Base-by-base conservation (phyloP, 176 grass and related monocot genomes). In the Carex myosuroides region DNA sequence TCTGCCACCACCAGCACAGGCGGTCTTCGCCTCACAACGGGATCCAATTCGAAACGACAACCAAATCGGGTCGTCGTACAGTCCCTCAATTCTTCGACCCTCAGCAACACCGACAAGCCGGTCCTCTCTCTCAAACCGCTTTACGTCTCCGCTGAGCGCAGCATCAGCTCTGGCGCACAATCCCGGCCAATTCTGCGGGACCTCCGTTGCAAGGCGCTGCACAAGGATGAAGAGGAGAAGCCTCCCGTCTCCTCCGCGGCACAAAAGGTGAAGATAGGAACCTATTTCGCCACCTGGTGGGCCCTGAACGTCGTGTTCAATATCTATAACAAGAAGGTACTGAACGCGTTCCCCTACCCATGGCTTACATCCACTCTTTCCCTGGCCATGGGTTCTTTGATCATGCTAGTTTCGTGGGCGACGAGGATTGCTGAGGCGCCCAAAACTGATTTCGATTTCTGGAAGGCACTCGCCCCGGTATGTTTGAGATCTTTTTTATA, bases 271-370 rank as follows among this genome's bases (percentile, higher is more conserved):
- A 94, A 97, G 81, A 94, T 97, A 12, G 94, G 92, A 10, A 89
- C 91, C 66, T 97, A 97, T 80, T 97, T 97, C 3, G 92, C 90
- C 0, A 92, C 90, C n/a, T 97, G 94, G 94, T 97, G 94, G 94
- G 92, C 92, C 9, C 87, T 97, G 33, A 97, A 94, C 79, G 94
- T 97, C n/a, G 94, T 97, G 46, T 97, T 94, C 81, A 97, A 97
- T 86, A 97, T 97, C 39, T 97, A 97, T 20, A 94, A 94, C 84
- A 97, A 97, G 90, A 97, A 94, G 92, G 92, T 97, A 50, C 76
- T 97, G 72, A 97, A 97, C 79, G 92, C 92, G 59, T 97, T 97
- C 79, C 92, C 94, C 0, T 97, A 97, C 62, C 94, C 94, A 42
- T 97, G 94, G 94, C 90, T 97, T 59, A 92, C 89, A 42, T 94